A percentile compares a stretch with the other conserved stretches of the same genome.
phyloP scores from a whole-genome alignment of 108 stramenopile genomes.

The Hondaea fermentalgiana region DNA sequence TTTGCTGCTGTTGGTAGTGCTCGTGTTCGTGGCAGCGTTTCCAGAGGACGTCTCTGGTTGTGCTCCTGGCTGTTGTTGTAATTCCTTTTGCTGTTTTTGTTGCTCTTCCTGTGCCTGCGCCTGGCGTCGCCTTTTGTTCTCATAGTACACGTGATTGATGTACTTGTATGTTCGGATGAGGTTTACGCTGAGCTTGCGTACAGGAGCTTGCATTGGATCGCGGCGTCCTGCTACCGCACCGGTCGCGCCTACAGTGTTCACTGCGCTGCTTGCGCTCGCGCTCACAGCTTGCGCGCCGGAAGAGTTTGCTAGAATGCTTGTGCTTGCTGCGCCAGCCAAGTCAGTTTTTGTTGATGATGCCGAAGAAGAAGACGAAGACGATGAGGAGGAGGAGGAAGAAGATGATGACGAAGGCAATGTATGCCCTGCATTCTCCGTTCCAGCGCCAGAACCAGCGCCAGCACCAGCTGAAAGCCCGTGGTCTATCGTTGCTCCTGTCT shows the following conservation, averaged over 20 bases:
- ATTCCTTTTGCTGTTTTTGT: neutral
- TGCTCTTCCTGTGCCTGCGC: neutral
- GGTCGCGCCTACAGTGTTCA: neutral
- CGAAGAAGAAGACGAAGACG: too few species aligned
- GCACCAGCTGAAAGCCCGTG: too few species aligned
- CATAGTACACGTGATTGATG: conserved; percentile 80
- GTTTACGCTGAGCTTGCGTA: conserved; percentile 64
- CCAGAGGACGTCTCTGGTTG: neutral
- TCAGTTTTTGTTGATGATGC: too few species aligned
- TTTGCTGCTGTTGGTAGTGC: neutral
- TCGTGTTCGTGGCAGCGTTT: neutral
- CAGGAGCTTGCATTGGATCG: conserved; percentile 6
- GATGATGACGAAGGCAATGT: too few species aligned
- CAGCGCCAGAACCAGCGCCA: too few species aligned
- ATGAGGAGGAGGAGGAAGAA: too few species aligned
- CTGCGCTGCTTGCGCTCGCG: too few species aligned
- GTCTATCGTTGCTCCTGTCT: too few species aligned
- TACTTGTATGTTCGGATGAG: conserved; percentile 87
- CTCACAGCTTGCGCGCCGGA: too few species aligned
- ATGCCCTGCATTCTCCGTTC: too few species aligned
- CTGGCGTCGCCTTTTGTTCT: conserved; percentile 41
- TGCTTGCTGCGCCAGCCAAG: too few species aligned
- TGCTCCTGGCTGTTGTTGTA: neutral
- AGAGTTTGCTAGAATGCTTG: too few species aligned
- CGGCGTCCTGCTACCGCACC: neutral